Evolutionary conservation across 1,284 basidiomycete genomes (phyloP).

Genomic region (Athelia sp.): DNA sequence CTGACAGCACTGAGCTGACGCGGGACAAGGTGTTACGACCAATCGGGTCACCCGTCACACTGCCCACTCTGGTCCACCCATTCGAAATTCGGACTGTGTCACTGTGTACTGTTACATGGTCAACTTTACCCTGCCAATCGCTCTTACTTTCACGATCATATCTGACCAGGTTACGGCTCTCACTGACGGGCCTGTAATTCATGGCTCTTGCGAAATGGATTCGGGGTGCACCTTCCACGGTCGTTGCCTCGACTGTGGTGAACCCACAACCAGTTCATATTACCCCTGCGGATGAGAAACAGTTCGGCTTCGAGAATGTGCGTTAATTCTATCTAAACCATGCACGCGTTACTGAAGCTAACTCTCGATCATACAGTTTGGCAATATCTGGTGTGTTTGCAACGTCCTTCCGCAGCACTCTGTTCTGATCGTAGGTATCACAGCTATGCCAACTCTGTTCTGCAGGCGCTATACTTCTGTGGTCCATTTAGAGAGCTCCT

Average conservation of each 20-base stretch:
- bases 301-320: slow-evolving; percentile 92
- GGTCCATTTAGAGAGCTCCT: slow-evolving; percentile 77
- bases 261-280: slow-evolving; percentile 23
- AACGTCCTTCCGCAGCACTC: slow-evolving; percentile 26
- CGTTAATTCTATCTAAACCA: slow-evolving; percentile 26
- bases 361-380: slow-evolving; percentile 49
- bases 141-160: too few species aligned
- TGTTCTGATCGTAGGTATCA: slow-evolving; percentile 15
- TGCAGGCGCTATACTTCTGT: slow-evolving; percentile 92
- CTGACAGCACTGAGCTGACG: too few species aligned
- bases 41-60: too few species aligned
- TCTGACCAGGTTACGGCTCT: not conserved
- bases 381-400: slow-evolving; percentile 69
- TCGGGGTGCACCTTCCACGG: slow-evolving; percentile 2
- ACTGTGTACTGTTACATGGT: too few species aligned
- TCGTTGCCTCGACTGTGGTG: slow-evolving; percentile 22
- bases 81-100: too few species aligned
- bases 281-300: slow-evolving; percentile 59
- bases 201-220: slow-evolving; percentile 45
- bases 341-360: slow-evolving; percentile 6
- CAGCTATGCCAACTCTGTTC: slow-evolving; percentile 96
- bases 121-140: too few species aligned
- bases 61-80: too few species aligned
- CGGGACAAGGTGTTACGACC: too few species aligned
- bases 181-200: slow-evolving; percentile 11